Percentiles rank a stretch among this genome's conserved stretches.
phyloP scores from a whole-genome alignment of 306 rosid genomes.

The Lupinus albus region DNA sequence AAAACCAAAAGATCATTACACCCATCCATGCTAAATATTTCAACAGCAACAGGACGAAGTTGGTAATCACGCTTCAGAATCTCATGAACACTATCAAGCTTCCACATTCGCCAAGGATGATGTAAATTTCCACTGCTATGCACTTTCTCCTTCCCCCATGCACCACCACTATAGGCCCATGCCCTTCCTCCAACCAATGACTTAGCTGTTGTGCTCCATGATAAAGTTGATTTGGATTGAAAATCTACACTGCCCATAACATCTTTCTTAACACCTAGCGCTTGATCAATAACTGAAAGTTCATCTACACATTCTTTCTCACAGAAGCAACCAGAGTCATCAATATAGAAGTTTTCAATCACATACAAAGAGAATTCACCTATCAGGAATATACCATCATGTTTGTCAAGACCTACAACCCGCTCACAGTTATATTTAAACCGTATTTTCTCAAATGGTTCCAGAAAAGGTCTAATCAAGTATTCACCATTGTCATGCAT shows the following conservation, averaged over 20 bases:
- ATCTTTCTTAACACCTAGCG: conserved; percentile 96
- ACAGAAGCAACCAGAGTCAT: conserved; percentile 82
- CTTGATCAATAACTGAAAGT: conserved; percentile 94
- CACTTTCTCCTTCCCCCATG: conserved; percentile 98
- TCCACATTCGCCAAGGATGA: conserved; percentile 99
- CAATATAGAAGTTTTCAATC: conserved; percentile 88
- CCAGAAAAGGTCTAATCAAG: conserved; percentile 92
- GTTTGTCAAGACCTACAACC: conserved; percentile 95
- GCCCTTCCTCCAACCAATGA: conserved; percentile 93
- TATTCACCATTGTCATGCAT: conserved; percentile 87
- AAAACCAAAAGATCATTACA: conserved; percentile 96
- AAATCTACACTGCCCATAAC: conserved; percentile 65
- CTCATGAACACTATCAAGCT: conserved; percentile 96
- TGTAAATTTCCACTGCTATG: conserved; percentile 80
- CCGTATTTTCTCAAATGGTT: conserved; percentile 82
- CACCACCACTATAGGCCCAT: conserved; percentile 99
- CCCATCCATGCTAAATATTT: conserved; percentile 99
- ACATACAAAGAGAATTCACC: conserved; percentile 92
- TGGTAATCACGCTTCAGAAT: conserved; percentile 99
- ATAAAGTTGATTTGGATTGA: conserved; percentile 79
- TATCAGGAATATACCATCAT: conserved; percentile 95
- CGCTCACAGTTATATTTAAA: conserved; percentile 94
- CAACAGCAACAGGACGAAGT: conserved; percentile 98
- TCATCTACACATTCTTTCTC: conserved; percentile 91
- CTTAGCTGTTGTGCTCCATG: conserved; percentile 66